A percentile compares a stretch with the other conserved stretches of the same genome.
phyloP scores from a whole-genome alignment of 768 basidiomycete species.

The Phlebiopsis gigantea region DNA sequence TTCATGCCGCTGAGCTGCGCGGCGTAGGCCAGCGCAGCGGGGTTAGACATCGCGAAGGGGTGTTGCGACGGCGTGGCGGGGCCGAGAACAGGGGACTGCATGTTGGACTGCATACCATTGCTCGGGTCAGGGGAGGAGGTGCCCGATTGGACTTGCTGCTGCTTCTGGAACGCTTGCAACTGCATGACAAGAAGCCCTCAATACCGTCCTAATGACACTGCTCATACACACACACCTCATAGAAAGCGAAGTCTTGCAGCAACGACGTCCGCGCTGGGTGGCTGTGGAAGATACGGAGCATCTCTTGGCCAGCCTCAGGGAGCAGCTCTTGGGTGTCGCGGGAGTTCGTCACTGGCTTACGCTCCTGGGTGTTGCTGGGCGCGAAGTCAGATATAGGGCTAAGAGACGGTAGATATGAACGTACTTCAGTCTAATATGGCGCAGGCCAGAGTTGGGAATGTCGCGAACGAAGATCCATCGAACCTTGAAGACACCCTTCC shows the following conservation, averaged over 20 bases:
- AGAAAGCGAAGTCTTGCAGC: slow-evolving; percentile 89
- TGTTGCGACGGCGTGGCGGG: slow-evolving; percentile 38
- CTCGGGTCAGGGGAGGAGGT: slow-evolving; percentile 27
- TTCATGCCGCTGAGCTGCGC: slow-evolving; percentile 49
- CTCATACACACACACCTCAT: slow-evolving; percentile 54
- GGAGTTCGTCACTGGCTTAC: slow-evolving; percentile 97
- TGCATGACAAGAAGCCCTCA: slow-evolving; percentile 23
- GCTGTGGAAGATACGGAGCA: slow-evolving; percentile 91
- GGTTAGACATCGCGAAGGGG: slow-evolving; percentile 43
- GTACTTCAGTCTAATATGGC: slow-evolving; percentile 86
- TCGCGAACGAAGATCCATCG: slow-evolving; percentile 97
- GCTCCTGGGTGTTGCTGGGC: slow-evolving; percentile 91
- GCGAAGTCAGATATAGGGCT: slow-evolving; percentile 10
- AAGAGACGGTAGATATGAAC: slow-evolving; percentile 15
- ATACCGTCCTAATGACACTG: background rate
- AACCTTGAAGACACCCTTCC: slow-evolving; percentile 99
- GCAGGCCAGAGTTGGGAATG: slow-evolving; percentile 82
- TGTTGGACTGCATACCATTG: slow-evolving; percentile 20
- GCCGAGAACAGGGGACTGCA: slow-evolving; percentile 32
- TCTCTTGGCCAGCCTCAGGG: slow-evolving; percentile 94
- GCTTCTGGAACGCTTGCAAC: slow-evolving; percentile 86
- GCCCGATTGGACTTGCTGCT: slow-evolving; percentile 31
- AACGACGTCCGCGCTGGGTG: slow-evolving; percentile 92
- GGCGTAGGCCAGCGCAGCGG: slow-evolving; percentile 51
- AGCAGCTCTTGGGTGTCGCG: slow-evolving; percentile 96